Evolutionary conservation across 2,329 filamentous ascomycete species (phyloP), one percentile per base, ranked within the genome.

Genomic region (Aspergillus melleus): DNA sequence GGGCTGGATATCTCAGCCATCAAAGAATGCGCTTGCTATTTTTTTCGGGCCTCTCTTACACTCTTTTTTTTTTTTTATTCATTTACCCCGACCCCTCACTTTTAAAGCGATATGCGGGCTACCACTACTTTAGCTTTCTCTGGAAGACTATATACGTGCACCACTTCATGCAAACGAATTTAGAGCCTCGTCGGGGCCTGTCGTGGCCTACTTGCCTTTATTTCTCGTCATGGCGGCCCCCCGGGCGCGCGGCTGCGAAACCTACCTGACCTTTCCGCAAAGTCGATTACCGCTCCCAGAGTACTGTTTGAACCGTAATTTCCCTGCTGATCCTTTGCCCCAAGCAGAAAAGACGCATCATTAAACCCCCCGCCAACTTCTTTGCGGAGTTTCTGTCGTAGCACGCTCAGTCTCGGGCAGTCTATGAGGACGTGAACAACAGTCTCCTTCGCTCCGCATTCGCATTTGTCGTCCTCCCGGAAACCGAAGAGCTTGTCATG

Each of bases 371-470:
- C 9, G 19, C 52, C 24, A 20, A 54, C 16, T n/a, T 54, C 29
- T n/a, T 20, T 30, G 29, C 12, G 24, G 42, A 52, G 29, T 20
- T n/a, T 32, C 30, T 52, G 50, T 16, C 50, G 50, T 32, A 36
- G 50, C 5, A 20, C 14, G 3, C 14, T 54, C 9, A 68, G 54
- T 29, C 47, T 57, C 3, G 58, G 66, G 49, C 62, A 68, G 42
- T 69, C 59, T 12, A 54, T 30, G 12, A 54, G 26, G 11, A 67
- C 55, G 26, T 70, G 59, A 9, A 57, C 44, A 10, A 69, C 61
- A 11, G 55, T 70, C 32, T 69, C 60, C 22, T n/a, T 47, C 16
- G 55, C 60, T 10, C 67, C 61, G 53, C 57, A 68, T 52, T 58
- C 57, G 55, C 64, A 67, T 29, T 55, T 53, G 44, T 67, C 55